Evolutionary conservation across 345 rosid species (phyloP).

Genomic region (Raphanus sativus): DNA sequence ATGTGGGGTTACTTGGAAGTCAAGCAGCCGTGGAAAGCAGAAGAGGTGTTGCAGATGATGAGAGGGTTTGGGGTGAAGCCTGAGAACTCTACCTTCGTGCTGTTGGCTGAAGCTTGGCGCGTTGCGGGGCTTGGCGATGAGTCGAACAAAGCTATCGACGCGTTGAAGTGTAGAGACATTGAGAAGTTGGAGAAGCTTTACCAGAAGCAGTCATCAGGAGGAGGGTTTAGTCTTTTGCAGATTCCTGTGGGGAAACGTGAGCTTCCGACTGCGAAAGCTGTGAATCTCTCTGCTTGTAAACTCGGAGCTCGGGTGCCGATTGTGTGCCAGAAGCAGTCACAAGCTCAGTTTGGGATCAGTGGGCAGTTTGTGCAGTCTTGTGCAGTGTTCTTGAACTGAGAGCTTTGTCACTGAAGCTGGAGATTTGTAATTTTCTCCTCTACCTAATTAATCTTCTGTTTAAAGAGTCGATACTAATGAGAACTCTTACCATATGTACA

Average conservation of each 20-base stretch:
- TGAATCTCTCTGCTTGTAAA: conserved; percentile 49
- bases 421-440: neutral
- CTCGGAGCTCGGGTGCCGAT: conserved; percentile 50
- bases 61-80: conserved; percentile 52
- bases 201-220: conserved; percentile 42
- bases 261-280: conserved; percentile 42
- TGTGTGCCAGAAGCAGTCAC: conserved; percentile 59
- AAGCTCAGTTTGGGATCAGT: conserved; percentile 44
- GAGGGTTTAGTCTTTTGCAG: conserved; percentile 37
- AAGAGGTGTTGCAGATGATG: conserved; percentile 58
- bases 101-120: conserved; percentile 58
- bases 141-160: conserved; percentile 45
- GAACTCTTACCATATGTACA: conserved; percentile 31
- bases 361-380: conserved; percentile 57
- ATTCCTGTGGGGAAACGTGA: conserved; percentile 42
- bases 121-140: conserved; percentile 56
- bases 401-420: conserved; percentile 21
- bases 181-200: conserved; percentile 49
- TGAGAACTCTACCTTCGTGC: conserved; percentile 50
- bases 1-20: conserved; percentile 57
- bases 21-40: conserved; percentile 70
- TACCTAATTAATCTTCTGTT: neutral
- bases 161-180: conserved; percentile 41
- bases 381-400: conserved; percentile 53
- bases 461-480: conserved; percentile 23